Evolutionary conservation across 2,329 filamentous ascomycete genomes (phyloP), one percentile per base, ranked within the genome.

Genomic region (Gremmenia infestans): DNA sequence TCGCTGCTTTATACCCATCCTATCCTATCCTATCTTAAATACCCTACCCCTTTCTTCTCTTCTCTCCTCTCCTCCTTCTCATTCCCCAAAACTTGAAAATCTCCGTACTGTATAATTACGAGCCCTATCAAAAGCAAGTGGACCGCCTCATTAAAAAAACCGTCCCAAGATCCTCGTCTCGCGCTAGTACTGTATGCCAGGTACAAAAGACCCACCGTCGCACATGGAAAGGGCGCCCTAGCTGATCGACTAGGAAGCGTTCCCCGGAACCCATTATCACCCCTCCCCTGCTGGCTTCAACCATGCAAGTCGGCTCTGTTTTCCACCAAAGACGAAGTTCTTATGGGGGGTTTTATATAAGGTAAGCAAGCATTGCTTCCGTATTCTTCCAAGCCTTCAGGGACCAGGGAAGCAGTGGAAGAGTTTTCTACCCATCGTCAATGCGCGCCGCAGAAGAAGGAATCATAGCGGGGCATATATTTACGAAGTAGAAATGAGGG

Each of bases 261-360:
- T 62, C 61, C 62, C 60, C 60, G 59, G 62, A 60, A 55, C 57
- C 59, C 57, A 43, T 59, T 22, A 2, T 53, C 48, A 60, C 53
- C 55, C 58, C 28, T 28, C 53, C 55, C 58, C 28, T 28, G 28
- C 28, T 28, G 28, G 58, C 39, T 47, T 45, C 25, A 54, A 54
- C 50, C 54, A 48, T 56, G 53, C 40, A 39, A 19, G 17, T n/a
- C 28, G n/a, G 53, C 52, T 54, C 53, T 49, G 35, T 12, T 48
- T 55, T 46, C 32, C 42, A 25, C 36, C 48, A 52, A 42, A 45
- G 45, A 46, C 39, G 43, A 43, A 47, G 12, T 48, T 52, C 35
- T 51, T 53, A 43, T 46, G 22, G 23, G 17, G 45, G 48, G 17
- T 52, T 45, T 48, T 40, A 42, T 48, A n/a, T 23, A 25, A 25